Percentiles rank a stretch among this genome's conserved stretches.
Conservation (phyloP, 2,329 filamentous ascomycete species). For the Monilinia vaccinii-corymbosi region DNA sequence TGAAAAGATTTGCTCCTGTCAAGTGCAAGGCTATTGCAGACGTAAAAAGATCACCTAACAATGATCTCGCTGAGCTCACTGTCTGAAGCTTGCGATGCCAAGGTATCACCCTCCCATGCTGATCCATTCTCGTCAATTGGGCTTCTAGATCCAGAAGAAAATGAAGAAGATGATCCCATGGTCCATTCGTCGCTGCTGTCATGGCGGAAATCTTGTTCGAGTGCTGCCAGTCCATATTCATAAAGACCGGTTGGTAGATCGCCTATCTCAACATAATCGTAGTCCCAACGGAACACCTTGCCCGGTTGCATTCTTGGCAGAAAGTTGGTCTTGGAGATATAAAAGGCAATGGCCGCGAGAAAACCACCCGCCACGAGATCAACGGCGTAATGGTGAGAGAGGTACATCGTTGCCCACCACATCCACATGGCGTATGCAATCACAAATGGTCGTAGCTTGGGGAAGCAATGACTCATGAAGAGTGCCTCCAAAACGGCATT, state of each 20-base stretch:
- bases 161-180: conserved; percentile 64
- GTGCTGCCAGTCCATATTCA: conserved; percentile 38
- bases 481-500: conserved; percentile 83
- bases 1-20: conserved; percentile 12
- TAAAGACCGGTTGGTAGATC: conserved; percentile 50
- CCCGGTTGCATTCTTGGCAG: conserved; percentile 73
- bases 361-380: conserved; percentile 83
- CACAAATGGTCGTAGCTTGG: conserved; percentile 69
- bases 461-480: conserved; percentile 91
- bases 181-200: conserved; percentile 82
- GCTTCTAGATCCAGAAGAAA: conserved; percentile 29
- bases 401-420: conserved; percentile 98
- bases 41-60: conserved; percentile 17
- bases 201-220: conserved; percentile 22
- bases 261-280: conserved; percentile 84
- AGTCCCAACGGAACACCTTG: conserved; percentile 88
- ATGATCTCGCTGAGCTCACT: conserved; percentile 27
- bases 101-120: conserved; percentile 48
- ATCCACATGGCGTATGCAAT: conserved; percentile 83
- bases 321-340: conserved; percentile 70
- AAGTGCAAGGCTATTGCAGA: conserved; percentile 3
- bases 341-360: conserved; percentile 70
- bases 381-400: conserved; percentile 94
- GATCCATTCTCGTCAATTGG: conserved; percentile 46
- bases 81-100: conserved; percentile 31